Evolutionary conservation across 1,284 basidiomycete genomes (phyloP).

Genomic region (Earliella scabrosa): DNA sequence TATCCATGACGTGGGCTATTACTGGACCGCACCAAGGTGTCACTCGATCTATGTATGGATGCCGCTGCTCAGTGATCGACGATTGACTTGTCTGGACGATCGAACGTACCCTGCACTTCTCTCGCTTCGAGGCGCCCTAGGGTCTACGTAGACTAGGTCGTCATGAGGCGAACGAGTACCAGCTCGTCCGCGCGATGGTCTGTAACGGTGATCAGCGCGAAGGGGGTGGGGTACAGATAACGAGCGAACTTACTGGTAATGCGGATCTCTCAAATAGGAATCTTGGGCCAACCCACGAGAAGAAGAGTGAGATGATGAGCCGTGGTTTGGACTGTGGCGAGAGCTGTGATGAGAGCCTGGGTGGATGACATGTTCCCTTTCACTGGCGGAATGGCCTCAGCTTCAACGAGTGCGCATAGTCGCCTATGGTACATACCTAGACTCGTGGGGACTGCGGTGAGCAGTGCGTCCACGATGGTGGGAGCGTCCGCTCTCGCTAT

Average conservation of each 20-base stretch:
- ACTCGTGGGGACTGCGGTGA: constrained; percentile 3
- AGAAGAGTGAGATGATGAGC: constrained; percentile 5
- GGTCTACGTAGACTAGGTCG: constrained; percentile 13
- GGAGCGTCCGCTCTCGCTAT: constrained; percentile 18
- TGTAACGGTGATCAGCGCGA: constrained; percentile 6
- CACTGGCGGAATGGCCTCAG: background rate
- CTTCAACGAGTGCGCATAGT: background rate
- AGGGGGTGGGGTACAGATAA: background rate
- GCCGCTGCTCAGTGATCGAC: constrained; percentile 2
- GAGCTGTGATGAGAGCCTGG: constrained; percentile 2
- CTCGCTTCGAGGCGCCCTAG: constrained; percentile 13
- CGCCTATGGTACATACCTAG: constrained; percentile 2
- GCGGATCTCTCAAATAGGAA: constrained; percentile 22
- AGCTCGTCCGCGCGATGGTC: constrained; percentile 20
- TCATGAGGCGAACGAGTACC: constrained; percentile 18
- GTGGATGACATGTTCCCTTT: constrained; percentile 5
- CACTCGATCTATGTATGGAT: constrained; percentile 20
- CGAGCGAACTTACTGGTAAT: constrained; percentile 20
- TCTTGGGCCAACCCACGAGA: constrained; percentile 6
- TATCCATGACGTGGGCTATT: constrained; percentile 18
- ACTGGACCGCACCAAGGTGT: constrained; percentile 18
- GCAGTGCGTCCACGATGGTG: constrained; percentile 19
- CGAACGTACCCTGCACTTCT: constrained; percentile 17
- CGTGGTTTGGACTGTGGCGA: background rate
- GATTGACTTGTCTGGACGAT: background rate